Conservation (phyloP, 306 rosid species). For the Gleditsia sinensis region DNA sequence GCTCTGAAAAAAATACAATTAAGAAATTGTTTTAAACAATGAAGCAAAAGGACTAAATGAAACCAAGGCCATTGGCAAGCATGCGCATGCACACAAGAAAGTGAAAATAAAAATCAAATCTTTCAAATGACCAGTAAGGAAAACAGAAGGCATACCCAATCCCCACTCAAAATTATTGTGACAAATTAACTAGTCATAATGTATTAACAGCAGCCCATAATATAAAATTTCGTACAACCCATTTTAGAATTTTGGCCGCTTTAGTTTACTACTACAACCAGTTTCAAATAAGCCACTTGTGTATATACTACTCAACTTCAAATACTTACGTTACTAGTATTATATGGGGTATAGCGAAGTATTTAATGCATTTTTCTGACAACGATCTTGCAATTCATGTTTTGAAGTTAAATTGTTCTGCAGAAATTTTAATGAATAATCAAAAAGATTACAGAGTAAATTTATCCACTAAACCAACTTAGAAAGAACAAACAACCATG, state of each 20-base stretch:
- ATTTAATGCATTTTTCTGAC: not conserved
- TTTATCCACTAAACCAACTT: not conserved
- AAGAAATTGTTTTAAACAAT: not conserved
- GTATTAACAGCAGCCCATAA: not conserved
- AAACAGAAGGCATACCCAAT: not conserved
- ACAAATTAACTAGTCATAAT: not conserved
- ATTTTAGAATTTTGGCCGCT: not conserved
- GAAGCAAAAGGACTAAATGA: not conserved
- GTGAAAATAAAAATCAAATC: not conserved
- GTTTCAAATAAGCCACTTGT: not conserved
- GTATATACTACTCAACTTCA: not conserved
- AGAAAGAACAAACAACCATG: not conserved
- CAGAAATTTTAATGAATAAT: not conserved
- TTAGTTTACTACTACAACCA: not conserved
- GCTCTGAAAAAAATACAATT: slow-evolving; percentile 38
- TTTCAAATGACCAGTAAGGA: not conserved
- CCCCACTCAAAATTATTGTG: not conserved
- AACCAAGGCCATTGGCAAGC: not conserved
- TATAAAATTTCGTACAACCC: not conserved
- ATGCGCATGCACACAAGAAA: not conserved
- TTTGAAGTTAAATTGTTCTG: not conserved
- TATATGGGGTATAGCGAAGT: not conserved
- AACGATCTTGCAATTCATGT: not conserved
- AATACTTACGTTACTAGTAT: not conserved
- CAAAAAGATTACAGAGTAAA: not conserved